Evolutionary conservation across 2,329 filamentous ascomycete species (phyloP), one percentile per base, ranked within the genome.

Genomic region (Penicillium psychrosexuale): DNA sequence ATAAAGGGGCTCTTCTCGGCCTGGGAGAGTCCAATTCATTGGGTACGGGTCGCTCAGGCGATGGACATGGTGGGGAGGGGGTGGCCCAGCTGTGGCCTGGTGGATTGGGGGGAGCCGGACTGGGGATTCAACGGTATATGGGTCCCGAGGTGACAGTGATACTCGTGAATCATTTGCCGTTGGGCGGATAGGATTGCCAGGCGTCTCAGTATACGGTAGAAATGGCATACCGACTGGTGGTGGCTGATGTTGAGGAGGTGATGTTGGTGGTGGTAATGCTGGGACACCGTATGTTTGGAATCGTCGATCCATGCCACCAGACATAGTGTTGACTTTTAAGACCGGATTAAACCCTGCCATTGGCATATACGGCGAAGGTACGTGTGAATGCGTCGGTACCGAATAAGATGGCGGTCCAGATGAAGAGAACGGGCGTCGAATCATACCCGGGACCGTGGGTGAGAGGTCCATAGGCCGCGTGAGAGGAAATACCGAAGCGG

Each of bases 31-130:
- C 66, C 70, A 68, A 9, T 54, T 47, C 46, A 64, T 46, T 8
- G 67, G 66, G 27, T 72, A 72, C 1, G 71, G 67, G 57, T 72
- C 71, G 36, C 70, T 72, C 36, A 70, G 49, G 22, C 68, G 68
- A 51, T 72, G 71, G 1, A 61, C 61, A 19, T 69, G 66, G 17
- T 67, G 58, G 8, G 59, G 43, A 28, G 56, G 49, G 34, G 59
- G 37, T 53, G 52, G 57, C 2, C 58, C 61, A 8, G 63, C 65
- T 1, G 69, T 65, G 8, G 71, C 66, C 15, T 72, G 70, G 15
- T 71, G 68, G 9, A 75, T 74, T 5, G 72, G 72, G 8, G 72
- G 72, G 5, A 75, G 66, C 49, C 71, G 64, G 17, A 75, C 67
- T 11, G 69, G 64, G 6, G 69, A 68, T 38, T 74, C 71, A 5